phyloP scores from a whole-genome alignment of 75 land plant genomes.

The Cupressus sempervirens region DNA sequence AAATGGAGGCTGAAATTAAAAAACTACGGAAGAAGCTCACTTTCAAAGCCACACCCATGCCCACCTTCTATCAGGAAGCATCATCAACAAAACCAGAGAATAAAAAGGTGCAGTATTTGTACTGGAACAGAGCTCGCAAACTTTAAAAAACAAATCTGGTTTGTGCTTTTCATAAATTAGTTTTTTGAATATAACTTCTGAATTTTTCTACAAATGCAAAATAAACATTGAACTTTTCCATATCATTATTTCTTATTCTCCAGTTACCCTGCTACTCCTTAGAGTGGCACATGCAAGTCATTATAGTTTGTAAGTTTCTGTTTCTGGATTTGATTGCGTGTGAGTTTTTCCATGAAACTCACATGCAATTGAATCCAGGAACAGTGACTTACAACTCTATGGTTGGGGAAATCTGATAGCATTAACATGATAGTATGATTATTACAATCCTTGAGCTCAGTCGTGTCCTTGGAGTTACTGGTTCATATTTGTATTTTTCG shows the following conservation, averaged over 20 bases:
- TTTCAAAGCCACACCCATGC: constrained; percentile 59
- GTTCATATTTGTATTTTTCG: not conserved
- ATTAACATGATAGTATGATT: not conserved
- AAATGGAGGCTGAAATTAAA: constrained; percentile 40
- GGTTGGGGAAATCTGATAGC: too few species aligned
- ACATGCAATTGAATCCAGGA: too few species aligned
- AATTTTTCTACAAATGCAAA: not conserved
- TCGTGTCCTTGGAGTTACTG: not conserved
- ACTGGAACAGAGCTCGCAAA: too few species aligned
- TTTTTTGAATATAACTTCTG: not conserved
- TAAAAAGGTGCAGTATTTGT: constrained; percentile 23
- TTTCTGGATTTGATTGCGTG: too few species aligned
- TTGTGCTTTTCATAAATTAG: not conserved
- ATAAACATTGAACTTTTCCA: not conserved
- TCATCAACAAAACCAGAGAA: constrained; percentile 17
- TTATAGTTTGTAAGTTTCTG: not conserved
- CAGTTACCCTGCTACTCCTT: not conserved
- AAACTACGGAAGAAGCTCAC: constrained; percentile 39
- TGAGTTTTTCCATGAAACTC: too few species aligned
- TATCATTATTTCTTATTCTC: not conserved
- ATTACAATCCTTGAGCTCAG: not conserved
- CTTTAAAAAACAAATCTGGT: too few species aligned
- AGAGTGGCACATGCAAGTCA: not conserved
- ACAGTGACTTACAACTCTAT: too few species aligned
- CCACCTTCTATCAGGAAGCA: constrained; percentile 44